Percentiles rank a stretch among this genome's conserved stretches.
These are phyloP conservation scores for Canavalia ensiformis DNA, from an alignment of 306 rosid species.

Conservation along the genomic window DNA sequence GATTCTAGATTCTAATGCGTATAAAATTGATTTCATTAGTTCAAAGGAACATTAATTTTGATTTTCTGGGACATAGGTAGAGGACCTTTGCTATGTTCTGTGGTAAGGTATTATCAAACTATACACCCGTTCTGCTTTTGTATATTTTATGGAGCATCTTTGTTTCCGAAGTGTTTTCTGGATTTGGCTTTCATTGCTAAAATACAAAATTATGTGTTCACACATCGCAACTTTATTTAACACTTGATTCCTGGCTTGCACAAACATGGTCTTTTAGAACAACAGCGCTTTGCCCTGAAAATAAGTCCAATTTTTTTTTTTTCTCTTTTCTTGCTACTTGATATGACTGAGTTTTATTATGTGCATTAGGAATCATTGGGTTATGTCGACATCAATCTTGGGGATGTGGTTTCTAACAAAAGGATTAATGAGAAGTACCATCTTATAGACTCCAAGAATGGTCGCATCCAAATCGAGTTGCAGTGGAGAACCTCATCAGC, in stretches of 20 bases:
- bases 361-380: slow-evolving; percentile 82
- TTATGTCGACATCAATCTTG: slow-evolving; percentile 69
- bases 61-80: neutral
- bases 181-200: slow-evolving; percentile 18
- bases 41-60: slow-evolving; percentile 13
- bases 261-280: neutral
- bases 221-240: neutral
- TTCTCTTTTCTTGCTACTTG: neutral
- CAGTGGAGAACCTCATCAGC: slow-evolving; percentile 80
- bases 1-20: slow-evolving; percentile 6
- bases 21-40: neutral
- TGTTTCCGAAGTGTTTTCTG: neutral
- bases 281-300: slow-evolving; percentile 2
- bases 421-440: slow-evolving; percentile 87
- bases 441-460: slow-evolving; percentile 95
- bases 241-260: neutral
- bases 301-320: neutral
- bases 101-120: neutral
- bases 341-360: slow-evolving; percentile 35
- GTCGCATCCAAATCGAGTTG: slow-evolving; percentile 87
- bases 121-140: neutral
- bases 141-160: neutral
- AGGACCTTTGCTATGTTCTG: neutral
- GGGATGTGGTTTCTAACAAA: slow-evolving; percentile 78
- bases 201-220: neutral